Base-by-base conservation (phyloP, 2,329 filamentous ascomycete species). In the Fusarium nygamai region DNA sequence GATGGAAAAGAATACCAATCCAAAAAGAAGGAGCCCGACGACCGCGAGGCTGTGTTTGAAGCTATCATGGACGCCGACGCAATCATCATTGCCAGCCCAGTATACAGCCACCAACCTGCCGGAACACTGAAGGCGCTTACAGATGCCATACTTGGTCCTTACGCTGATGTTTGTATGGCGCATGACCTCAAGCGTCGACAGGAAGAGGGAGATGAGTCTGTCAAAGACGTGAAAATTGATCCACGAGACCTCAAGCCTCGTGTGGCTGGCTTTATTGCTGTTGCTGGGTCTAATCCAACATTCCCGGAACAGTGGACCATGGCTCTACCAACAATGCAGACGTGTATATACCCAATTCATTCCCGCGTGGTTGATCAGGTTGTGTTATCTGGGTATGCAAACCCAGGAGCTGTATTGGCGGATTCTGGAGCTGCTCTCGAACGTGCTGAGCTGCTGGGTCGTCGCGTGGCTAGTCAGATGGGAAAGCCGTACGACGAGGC, bases 1-100 rank as follows among this genome's bases (percentile, higher is more conserved):
- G 44, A 47, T 10, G 44, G 44, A 47, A 19, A 20, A 10, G 19
- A 27, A 13, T 0, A 27, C 0, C 1, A 3, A 20, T 9, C 19
- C 19, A 6, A 19, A 0, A 14, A 14, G 2, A 46, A 2, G 1
- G 44, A 47, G 19, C 5, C 44, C 5, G 24, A 47, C 8, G 44
- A 47, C 19, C 44, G 44, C 3, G 8, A 47, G 44, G 24, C 6
- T 10, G 44, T 16, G 2, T 47, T 47, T 16, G 12, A 47, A 29
- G 44, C 44, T 7, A 14, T 47, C 24, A 47, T 47, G 44, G 1
- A 47, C 1, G 24, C 24, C 2, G 44, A 47, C 0, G 44, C 24
- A 5, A 20, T 47, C 5, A 47, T 47, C 0, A 27, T 47, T 7
- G 24, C 24, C 5, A 47, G 8, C 1, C 44, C 24, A 5, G 44